Conservation (phyloP, 148 eudicot genomes). For the Selenicereus undatus region DNA sequence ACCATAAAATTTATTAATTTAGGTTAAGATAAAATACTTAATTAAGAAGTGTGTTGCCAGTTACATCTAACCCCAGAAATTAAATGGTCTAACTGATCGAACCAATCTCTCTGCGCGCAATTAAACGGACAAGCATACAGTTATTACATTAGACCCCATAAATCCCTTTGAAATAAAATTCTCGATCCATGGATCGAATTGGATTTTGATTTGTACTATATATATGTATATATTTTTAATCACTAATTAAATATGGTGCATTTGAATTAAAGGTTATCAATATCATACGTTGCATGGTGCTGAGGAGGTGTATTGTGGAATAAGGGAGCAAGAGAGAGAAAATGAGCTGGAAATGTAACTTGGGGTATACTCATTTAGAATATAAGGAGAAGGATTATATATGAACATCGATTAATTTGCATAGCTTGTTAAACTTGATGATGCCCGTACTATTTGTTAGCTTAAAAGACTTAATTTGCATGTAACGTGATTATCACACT, state of each 20-base stretch:
- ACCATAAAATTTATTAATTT: too few species aligned
- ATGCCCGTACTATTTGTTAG: slow-evolving; percentile 6
- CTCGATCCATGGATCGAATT: too few species aligned
- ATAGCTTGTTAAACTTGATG: slow-evolving; percentile 6
- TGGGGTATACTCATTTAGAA: slow-evolving; percentile 29
- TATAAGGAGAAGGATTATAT: background rate
- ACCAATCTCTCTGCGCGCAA: too few species aligned
- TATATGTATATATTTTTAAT: background rate
- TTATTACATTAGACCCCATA: too few species aligned
- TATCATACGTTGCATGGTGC: slow-evolving; percentile 3
- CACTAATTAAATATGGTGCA: background rate
- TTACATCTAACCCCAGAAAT: too few species aligned
- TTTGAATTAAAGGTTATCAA: background rate
- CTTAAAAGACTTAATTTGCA: slow-evolving; percentile 11
- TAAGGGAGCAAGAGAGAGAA: background rate
- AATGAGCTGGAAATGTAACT: slow-evolving; percentile 32
- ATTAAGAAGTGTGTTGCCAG: too few species aligned
- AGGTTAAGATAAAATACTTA: background rate
- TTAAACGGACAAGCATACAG: too few species aligned
- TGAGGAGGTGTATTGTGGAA: slow-evolving; percentile 26
- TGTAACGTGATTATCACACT: slow-evolving; percentile 7
- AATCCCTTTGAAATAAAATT: too few species aligned
- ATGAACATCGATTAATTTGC: background rate
- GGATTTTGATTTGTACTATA: too few species aligned
- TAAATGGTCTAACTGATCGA: too few species aligned